Evolutionary conservation across 306 rosid genomes (phyloP), one percentile per base, ranked within the genome.

Genomic region (Vigna reflexopilosa): DNA sequence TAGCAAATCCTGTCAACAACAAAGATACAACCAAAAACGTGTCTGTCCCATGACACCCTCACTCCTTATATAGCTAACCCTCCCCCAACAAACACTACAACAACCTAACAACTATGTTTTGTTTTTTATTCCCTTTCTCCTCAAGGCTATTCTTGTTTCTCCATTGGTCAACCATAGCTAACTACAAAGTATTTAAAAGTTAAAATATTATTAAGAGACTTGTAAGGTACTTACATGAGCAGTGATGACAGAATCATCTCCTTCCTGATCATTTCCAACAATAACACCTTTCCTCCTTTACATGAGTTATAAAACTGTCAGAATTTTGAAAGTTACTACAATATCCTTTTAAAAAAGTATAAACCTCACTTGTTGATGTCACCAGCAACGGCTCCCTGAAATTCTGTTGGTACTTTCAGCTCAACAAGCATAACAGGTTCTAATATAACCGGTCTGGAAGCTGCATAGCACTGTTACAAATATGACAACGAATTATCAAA

Each of bases 371-470:
- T 95, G 85, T 95, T 95, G 81, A 95, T 83, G 82, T 95, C 98
- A 74, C 98, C 98, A 45, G 90, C 98, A 81, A 93, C 98, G 59
- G 96, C 87, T 76, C 98, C 98, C 85, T 95, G 98, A 83, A 95
- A 95, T 83, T 95, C 98, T 66, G 91, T 92, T 17, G 98, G 98
- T 82, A 95, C 97, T 90, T 95, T 95, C 65, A 95, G 86, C 85
- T 95, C 98, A 73, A 95, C 98, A 77, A 88, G 82, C 99, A 95
- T 95, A 75, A 95, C 92, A 68, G 99, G 99, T 88, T 95, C 99
- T 87, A 95, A 84, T 77, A 95, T 93, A 76, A 90, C 96, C 3
- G 99, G 99, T 84, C 84, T 95, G 49, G 99, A 87, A 49, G 90
- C 86, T 6, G 93, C 4, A 80, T 95, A 95, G 70, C 98, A 93